phyloP scores from a whole-genome alignment of 805 yeast species.

The Yamadazyma kitorensis region DNA sequence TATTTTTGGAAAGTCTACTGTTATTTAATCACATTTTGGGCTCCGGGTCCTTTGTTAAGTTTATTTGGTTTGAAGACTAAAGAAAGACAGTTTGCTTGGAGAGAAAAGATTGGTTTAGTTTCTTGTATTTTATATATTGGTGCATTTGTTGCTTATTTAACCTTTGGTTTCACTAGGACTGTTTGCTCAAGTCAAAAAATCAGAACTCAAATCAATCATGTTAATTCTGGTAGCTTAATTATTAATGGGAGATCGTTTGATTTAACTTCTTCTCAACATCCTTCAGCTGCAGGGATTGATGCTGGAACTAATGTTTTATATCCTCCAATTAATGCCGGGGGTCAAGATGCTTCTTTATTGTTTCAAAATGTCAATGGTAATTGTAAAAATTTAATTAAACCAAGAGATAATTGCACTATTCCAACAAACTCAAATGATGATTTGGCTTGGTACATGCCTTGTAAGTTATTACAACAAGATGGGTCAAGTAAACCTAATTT shows the following conservation, averaged over 20 bases:
- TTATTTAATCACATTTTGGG: slow-evolving; percentile 83
- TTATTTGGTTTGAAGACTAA: slow-evolving; percentile 75
- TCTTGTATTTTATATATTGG: slow-evolving; percentile 73
- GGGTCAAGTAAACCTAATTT: slow-evolving; percentile 69
- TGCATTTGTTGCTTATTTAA: slow-evolving; percentile 75
- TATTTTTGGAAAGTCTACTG: slow-evolving; percentile 82
- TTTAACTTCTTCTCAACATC: slow-evolving; percentile 69
- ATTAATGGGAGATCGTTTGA: slow-evolving; percentile 82
- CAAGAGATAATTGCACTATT: slow-evolving; percentile 65
- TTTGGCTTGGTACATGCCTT: slow-evolving; percentile 96
- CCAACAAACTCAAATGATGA: slow-evolving; percentile 55
- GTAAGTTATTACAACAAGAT: slow-evolving; percentile 65
- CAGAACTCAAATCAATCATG: slow-evolving; percentile 60
- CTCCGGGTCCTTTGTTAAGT: slow-evolving; percentile 70
- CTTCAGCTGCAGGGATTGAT: slow-evolving; percentile 75
- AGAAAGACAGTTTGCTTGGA: slow-evolving; percentile 92
- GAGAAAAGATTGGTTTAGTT: slow-evolving; percentile 88
- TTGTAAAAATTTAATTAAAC: slow-evolving; percentile 74
- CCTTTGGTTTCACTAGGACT: slow-evolving; percentile 86
- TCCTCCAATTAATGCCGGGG: slow-evolving; percentile 87
- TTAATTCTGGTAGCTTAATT: slow-evolving; percentile 59
- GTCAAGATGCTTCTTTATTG: slow-evolving; percentile 76
- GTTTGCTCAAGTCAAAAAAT: slow-evolving; percentile 54
- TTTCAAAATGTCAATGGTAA: slow-evolving; percentile 92
- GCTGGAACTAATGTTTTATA: slow-evolving; percentile 70